These are phyloP conservation scores for Russula sp. DNA, from an alignment of 768 basidiomycete species.

Conservation along the genomic window DNA sequence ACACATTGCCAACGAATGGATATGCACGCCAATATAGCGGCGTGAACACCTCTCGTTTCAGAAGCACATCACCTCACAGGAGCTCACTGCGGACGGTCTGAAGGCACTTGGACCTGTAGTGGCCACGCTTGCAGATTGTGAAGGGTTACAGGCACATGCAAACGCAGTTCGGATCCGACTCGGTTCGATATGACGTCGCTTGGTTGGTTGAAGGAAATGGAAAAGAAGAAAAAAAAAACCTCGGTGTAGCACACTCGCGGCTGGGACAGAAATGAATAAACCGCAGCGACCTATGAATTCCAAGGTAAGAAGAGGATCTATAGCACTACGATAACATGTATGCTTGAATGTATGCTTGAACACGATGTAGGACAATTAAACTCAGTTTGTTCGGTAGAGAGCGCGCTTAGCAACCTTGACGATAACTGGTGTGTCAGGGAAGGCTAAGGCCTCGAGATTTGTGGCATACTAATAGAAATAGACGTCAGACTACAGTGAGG, in stretches of 20 bases:
- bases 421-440: conserved; percentile 90
- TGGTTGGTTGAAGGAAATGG: background rate
- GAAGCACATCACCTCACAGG: conserved; percentile 97
- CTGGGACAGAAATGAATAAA: background rate
- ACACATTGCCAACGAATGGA: conserved; percentile 94
- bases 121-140: conserved; percentile 86
- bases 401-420: conserved; percentile 94
- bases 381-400: conserved; percentile 83
- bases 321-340: conserved; percentile 29
- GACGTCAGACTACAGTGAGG: conserved; percentile 19
- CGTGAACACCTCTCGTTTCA: conserved; percentile 98
- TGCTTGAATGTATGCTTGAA: conserved; percentile 24
- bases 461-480: conserved; percentile 67
- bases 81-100: conserved; percentile 78
- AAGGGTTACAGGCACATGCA: conserved; percentile 92
- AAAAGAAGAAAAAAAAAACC: background rate
- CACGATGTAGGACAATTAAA: conserved; percentile 6
- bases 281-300: background rate
- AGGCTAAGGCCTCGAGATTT: conserved; percentile 83
- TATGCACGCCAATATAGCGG: conserved; percentile 98
- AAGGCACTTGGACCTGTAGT: conserved; percentile 81
- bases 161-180: conserved; percentile 92
- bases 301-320: conserved; percentile 19
- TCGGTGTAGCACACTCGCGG: background rate
- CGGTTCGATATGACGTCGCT: conserved; percentile 10